phyloP scores from a whole-genome alignment of 805 yeast genomes.

The Suhomyces kilbournensis region DNA sequence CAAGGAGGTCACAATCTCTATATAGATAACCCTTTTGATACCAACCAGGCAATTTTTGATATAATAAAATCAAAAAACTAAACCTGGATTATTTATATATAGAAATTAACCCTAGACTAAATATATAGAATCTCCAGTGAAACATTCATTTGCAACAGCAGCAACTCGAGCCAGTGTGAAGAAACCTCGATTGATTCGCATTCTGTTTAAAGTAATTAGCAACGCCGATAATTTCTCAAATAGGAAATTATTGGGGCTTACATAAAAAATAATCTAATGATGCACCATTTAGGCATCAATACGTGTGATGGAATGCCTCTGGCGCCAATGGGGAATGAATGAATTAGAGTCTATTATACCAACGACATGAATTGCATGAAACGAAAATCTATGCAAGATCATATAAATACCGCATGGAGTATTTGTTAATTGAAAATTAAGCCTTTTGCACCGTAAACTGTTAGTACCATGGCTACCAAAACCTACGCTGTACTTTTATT shows the following conservation, averaged over 20 bases:
- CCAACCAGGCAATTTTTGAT: slow-evolving; percentile 18
- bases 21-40: slow-evolving; percentile 45
- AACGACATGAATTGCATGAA: background rate
- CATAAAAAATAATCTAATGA: background rate
- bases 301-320: background rate
- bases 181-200: background rate
- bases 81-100: background rate
- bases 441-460: background rate
- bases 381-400: background rate
- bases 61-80: slow-evolving; percentile 11
- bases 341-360: background rate
- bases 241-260: background rate
- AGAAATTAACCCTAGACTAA: background rate
- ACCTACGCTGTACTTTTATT: background rate
- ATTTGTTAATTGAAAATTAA: background rate
- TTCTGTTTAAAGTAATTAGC: background rate
- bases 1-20: slow-evolving; percentile 46
- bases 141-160: background rate
- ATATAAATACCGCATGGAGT: background rate
- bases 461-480: background rate
- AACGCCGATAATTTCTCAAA: background rate
- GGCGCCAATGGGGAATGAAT: background rate
- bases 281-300: background rate
- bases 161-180: background rate
- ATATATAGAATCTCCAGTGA: background rate